Base-by-base conservation (phyloP, 2,329 filamentous ascomycete species). In the Aspergillus pseudotamarii region DNA sequence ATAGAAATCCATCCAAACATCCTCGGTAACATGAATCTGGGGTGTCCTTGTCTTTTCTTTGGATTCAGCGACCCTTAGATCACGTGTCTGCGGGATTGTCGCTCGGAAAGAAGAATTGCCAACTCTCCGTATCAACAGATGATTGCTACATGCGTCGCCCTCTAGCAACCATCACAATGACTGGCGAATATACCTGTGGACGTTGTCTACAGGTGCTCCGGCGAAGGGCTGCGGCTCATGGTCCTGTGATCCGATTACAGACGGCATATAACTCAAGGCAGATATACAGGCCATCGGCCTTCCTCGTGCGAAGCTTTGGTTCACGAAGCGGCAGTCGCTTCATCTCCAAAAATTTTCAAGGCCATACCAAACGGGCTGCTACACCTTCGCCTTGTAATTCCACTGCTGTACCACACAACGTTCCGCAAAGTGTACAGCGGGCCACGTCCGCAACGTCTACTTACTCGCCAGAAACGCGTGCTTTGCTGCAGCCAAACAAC, bases 401-500 rank as follows among this genome's bases (percentile, higher is more conserved):
- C 59, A 36, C 56, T 64, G 38, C 28, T 58, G 46, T 26, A 51
- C 58, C 28, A 28, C 66, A 53, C 65, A 67, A 48, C 51, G 36
- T 72, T 36, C 59, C 66, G n/a, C 57, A 70, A n/a, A 41, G 69
- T 26, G 58, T 71, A 11, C 73, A 74, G 60, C 71, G 70, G 43
- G 70, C 73, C 26, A 58, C 60, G 19, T 70, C 72, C 19, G 69
- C 74, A 34, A 73, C 73, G 0, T 64, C 69, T 11, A 66, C 64
- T 19, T 56, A 67, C 23, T 65, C 69, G 19, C 62, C 69, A 60
- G 71, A 76, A 59, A 60, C 70, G 38, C 72, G 73, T 73, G 68
- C 76, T 6, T 76, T 87, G 55, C 84, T 96, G 30, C 83, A 83
- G 66, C 85, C 88, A 57, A 88, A 96, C 79, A 91, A 97, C 75